Conservation (phyloP, 2,329 filamentous ascomycete genomes). For the Hymenoscyphus repandus region DNA sequence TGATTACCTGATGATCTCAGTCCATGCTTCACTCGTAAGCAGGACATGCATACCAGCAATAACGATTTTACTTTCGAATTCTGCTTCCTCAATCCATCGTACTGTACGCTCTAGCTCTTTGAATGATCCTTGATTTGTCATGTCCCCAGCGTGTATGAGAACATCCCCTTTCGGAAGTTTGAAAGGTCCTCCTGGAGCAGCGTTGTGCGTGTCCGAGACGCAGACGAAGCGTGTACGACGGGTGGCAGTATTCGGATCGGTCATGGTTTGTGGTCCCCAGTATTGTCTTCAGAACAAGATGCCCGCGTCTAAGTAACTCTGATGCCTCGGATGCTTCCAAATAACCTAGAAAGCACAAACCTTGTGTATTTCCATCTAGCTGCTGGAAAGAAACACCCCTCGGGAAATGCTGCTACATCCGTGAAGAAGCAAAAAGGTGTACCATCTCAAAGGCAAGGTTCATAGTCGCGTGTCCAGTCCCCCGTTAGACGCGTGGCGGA, state of each 20-base stretch:
- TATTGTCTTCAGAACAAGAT: not conserved
- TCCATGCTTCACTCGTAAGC: not conserved
- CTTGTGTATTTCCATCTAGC: too few relatives aligned
- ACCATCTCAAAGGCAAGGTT: too few relatives aligned
- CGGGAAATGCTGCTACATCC: too few relatives aligned
- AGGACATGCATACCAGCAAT: slow-evolving; percentile 50
- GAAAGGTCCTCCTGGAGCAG: slow-evolving; percentile 41
- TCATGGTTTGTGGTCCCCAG: not conserved
- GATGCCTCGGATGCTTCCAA: too few relatives aligned
- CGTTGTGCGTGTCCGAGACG: slow-evolving; percentile 73
- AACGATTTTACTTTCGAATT: slow-evolving; percentile 66
- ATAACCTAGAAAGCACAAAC: too few relatives aligned
- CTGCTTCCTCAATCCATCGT: slow-evolving; percentile 60
- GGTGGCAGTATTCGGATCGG: slow-evolving; percentile 1
- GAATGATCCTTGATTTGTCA: slow-evolving; percentile 66
- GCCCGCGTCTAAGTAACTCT: too few relatives aligned
- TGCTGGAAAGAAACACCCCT: too few relatives aligned
- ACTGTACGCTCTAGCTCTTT: slow-evolving; percentile 56
- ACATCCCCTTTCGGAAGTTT: slow-evolving; percentile 68
- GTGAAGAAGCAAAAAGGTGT: too few relatives aligned
- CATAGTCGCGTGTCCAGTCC: too few relatives aligned
- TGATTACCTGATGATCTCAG: slow-evolving; percentile 56
- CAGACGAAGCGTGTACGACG: slow-evolving; percentile 62
- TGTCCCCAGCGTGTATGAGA: slow-evolving; percentile 69
- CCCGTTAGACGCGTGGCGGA: too few relatives aligned